Percentiles rank a stretch among this genome's conserved stretches.
Conservation (phyloP, 768 basidiomycete genomes). For the Termitomyces sp. region DNA sequence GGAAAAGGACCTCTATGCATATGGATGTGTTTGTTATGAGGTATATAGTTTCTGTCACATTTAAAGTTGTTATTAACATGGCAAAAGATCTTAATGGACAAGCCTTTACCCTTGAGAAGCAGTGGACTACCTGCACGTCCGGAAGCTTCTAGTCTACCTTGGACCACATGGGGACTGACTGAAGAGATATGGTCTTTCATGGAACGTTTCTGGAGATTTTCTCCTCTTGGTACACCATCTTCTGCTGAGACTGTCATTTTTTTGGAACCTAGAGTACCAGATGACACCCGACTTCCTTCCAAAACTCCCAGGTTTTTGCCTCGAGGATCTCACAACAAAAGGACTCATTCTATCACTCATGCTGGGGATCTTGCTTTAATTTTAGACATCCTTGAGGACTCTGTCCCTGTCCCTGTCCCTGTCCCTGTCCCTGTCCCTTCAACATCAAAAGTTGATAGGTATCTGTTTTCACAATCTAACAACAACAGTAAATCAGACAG, state of each 20-base stretch:
- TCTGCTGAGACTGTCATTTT: neutral
- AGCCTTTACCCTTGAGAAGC: too few species aligned
- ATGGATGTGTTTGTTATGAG: neutral
- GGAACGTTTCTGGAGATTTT: neutral
- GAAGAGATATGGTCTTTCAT: neutral
- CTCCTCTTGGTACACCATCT: neutral
- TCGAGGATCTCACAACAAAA: neutral
- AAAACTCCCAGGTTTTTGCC: neutral
- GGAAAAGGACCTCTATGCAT: neutral
- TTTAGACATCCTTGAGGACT: too few species aligned
- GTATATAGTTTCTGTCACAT: neutral
- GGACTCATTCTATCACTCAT: neutral
- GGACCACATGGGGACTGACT: neutral
- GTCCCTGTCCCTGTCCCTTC: too few species aligned
- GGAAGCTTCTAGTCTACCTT: neutral
- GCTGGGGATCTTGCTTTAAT: neutral
- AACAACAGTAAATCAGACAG: too few species aligned
- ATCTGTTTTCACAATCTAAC: too few species aligned
- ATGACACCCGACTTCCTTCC: neutral
- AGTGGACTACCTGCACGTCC: too few species aligned
- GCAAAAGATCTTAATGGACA: neutral
- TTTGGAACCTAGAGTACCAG: neutral
- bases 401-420: too few species aligned
- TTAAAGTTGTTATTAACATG: neutral
- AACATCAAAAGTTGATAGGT: too few species aligned